Evolutionary conservation across 768 basidiomycete genomes (phyloP).

Genomic region (Mycena vulgaris): DNA sequence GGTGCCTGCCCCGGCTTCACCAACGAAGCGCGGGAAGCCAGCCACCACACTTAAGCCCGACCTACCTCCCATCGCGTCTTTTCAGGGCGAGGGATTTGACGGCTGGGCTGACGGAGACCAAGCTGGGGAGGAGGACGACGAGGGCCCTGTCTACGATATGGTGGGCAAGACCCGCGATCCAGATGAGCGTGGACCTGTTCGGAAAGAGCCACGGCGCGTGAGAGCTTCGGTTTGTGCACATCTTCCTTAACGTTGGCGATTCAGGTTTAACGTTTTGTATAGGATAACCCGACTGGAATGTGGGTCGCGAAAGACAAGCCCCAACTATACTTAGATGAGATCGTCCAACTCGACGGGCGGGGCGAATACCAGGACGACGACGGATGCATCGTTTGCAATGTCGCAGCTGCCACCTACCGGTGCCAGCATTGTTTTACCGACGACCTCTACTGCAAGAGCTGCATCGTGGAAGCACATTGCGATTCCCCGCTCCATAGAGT

Average conservation of each 20-base stretch:
- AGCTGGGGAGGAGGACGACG: not conserved
- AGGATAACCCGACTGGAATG: not conserved
- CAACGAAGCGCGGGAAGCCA: not conserved
- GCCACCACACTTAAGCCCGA: not conserved
- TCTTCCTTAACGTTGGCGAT: not conserved
- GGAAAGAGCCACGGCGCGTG: not conserved
- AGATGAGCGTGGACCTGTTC: not conserved
- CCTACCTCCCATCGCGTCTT: not conserved
- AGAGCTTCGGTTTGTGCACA: not conserved
- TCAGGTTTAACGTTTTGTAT: too few relatives aligned
- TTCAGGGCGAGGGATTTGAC: not conserved
- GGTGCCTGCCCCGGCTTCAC: not conserved
- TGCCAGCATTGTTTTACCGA: conserved; percentile 33
- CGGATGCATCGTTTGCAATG: conserved; percentile 2
- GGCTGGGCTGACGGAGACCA: not conserved
- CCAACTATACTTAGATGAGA: conserved; percentile 14
- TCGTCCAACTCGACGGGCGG: conserved; percentile 1
- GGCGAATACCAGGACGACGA: not conserved
- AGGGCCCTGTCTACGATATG: not conserved
- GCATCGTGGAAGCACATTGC: conserved; percentile 30
- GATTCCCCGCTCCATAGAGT: conserved; percentile 33
- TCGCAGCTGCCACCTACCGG: conserved; percentile 17
- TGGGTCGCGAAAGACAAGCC: conserved; percentile 14
- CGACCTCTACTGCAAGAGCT: conserved; percentile 32
- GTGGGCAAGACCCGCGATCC: not conserved